These are phyloP conservation scores for Aspergillus aculeatus DNA, from an alignment of 2,329 filamentous ascomycete genomes.

Conservation along the genomic window DNA sequence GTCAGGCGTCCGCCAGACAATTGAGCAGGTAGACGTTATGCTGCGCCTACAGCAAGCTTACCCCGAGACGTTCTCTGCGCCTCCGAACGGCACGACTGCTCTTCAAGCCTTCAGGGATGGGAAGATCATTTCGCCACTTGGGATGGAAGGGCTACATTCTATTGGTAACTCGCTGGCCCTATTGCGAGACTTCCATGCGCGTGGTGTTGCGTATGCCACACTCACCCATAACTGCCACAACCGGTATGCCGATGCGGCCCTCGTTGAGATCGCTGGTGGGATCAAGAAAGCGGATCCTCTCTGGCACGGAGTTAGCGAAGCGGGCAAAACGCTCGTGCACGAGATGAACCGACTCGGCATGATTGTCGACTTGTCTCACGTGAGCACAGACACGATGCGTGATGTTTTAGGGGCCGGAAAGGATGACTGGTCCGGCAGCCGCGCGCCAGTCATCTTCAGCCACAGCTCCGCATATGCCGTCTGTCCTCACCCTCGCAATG, in stretches of 20 bases:
- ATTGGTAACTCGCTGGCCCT: slow-evolving; percentile 74
- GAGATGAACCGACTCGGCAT: slow-evolving; percentile 96
- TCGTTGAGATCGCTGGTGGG: slow-evolving; percentile 44
- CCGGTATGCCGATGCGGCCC: slow-evolving; percentile 78
- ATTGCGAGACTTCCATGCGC: slow-evolving; percentile 69
- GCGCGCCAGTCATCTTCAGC: slow-evolving; percentile 82
- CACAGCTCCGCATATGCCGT: slow-evolving; percentile 79
- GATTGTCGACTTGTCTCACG: slow-evolving; percentile 87
- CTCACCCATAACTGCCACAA: slow-evolving; percentile 95
- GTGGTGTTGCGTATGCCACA: slow-evolving; percentile 85
- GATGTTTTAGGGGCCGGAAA: slow-evolving; percentile 68
- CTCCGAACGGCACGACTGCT: slow-evolving; percentile 60
- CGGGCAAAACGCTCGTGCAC: slow-evolving; percentile 66
- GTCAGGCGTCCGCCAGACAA: slow-evolving; percentile 33
- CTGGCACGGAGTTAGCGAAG: slow-evolving; percentile 66
- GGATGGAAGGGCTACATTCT: slow-evolving; percentile 86
- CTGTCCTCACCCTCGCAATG: slow-evolving; percentile 87
- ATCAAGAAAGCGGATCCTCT: slow-evolving; percentile 40
- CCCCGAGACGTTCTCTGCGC: slow-evolving; percentile 53
- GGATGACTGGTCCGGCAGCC: slow-evolving; percentile 66
- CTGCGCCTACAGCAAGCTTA: slow-evolving; percentile 35
- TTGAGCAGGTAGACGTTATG: slow-evolving; percentile 40
- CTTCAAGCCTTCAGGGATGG: slow-evolving; percentile 59
- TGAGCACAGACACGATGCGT: slow-evolving; percentile 75
- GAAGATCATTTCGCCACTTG: slow-evolving; percentile 73